These are phyloP conservation scores for Corynespora cassiicola DNA, from an alignment of 2,329 filamentous ascomycete genomes.

Conservation along the genomic window DNA sequence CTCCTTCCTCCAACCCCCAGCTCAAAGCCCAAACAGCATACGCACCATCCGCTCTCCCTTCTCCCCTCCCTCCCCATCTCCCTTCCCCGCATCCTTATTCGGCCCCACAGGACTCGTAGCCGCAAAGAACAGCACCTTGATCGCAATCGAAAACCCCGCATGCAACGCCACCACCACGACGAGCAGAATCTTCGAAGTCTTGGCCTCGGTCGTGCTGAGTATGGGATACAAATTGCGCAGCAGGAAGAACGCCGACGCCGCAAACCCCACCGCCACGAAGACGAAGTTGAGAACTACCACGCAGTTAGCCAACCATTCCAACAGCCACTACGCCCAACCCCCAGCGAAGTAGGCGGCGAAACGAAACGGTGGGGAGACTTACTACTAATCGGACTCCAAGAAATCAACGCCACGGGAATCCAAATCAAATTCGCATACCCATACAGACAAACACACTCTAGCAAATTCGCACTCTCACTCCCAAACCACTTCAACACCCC, in stretches of 20 bases:
- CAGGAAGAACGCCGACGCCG: constrained; percentile 45
- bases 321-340: background rate
- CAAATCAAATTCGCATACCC: constrained; percentile 97
- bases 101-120: constrained; percentile 51
- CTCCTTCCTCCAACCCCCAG: too few relatives aligned
- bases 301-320: constrained; percentile 1
- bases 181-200: constrained; percentile 87
- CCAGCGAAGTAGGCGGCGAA: background rate
- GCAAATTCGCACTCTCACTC: constrained; percentile 87
- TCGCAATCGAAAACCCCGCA: constrained; percentile 87
- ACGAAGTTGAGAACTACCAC: constrained; percentile 79
- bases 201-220: constrained; percentile 87
- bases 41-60: constrained; percentile 27
- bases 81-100: constrained; percentile 18
- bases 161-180: constrained; percentile 85
- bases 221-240: constrained; percentile 68
- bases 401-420: constrained; percentile 92
- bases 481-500: constrained; percentile 93
- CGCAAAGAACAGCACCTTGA: constrained; percentile 97
- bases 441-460: constrained; percentile 95
- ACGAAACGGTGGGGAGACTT: constrained; percentile 22
- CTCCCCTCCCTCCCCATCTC: constrained; percentile 21
- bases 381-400: constrained; percentile 82
- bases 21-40: constrained; percentile 25
- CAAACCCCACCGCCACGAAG: constrained; percentile 75